Base-by-base conservation (phyloP, 139 green algal species). In the Trebouxia sp. region DNA sequence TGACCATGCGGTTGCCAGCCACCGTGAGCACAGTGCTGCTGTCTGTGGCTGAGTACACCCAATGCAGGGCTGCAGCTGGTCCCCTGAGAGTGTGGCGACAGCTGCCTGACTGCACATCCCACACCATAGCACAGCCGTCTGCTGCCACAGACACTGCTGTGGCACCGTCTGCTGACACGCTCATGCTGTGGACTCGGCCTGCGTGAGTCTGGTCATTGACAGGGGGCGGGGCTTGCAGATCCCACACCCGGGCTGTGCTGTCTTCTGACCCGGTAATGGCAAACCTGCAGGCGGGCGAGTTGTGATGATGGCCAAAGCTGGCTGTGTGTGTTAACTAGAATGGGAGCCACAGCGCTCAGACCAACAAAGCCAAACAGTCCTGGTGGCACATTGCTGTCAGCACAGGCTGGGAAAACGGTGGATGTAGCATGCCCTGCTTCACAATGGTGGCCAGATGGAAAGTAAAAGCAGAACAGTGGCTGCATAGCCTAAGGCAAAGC, bases 261-360 rank as follows among this genome's bases (percentile, higher is more conserved):
- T 91, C 86, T 15, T 87, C 84, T 6, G 84, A 87, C 24, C 74
- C 88, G 1, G 82, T 90, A 15, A 89, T 81, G 3, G 84, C 88
- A 89, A 88, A 92, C 32, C 86, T 84, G 78, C 79, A 78, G 8
- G 1, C 10, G n/a, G n/a, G n/a, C n/a, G n/a, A n/a, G n/a, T n/a
- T n/a, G n/a, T n/a, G n/a, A n/a, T n/a, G n/a, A n/a, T n/a, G n/a
- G n/a, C n/a, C n/a, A n/a, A n/a, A n/a, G n/a, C n/a, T n/a, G n/a
- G n/a, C n/a, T n/a, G n/a, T n/a, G n/a, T n/a, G n/a, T n/a, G n/a
- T n/a, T n/a, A n/a, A n/a, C n/a, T n/a, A n/a, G n/a, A n/a, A n/a
- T n/a, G n/a, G n/a, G n/a, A n/a, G n/a, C n/a, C n/a, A n/a, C n/a
- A n/a, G n/a, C n/a, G n/a, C n/a, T n/a, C n/a, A n/a, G n/a, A n/a